phyloP scores from a whole-genome alignment of 768 basidiomycete genomes.

The Amanita rubescens region DNA sequence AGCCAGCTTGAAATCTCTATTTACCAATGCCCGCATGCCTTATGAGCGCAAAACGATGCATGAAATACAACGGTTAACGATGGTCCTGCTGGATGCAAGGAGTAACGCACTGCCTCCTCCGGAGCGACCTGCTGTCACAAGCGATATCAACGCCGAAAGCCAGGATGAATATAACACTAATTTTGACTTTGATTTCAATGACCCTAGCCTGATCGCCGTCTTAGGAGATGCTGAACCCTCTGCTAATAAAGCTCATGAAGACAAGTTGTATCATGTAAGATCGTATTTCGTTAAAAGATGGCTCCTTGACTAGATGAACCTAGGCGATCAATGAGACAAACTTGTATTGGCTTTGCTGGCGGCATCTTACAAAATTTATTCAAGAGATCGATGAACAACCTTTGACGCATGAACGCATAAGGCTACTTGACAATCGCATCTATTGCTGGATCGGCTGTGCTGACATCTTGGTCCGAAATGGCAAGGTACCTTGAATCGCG shows the following conservation, averaged over 20 bases:
- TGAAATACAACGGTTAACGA: slow-evolving; percentile 52
- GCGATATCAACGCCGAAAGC: slow-evolving; percentile 49
- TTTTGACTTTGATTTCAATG: slow-evolving; percentile 49
- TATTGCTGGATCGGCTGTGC: slow-evolving; percentile 73
- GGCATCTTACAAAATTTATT: slow-evolving; percentile 14
- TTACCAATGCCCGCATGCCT: slow-evolving; percentile 33
- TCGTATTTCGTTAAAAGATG: not conserved
- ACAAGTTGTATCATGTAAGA: slow-evolving; percentile 41
- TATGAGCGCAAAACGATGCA: slow-evolving; percentile 34
- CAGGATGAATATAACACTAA: slow-evolving; percentile 64
- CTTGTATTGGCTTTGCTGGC: slow-evolving; percentile 26
- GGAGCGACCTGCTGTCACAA: slow-evolving; percentile 21
- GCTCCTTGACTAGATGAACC: slow-evolving; percentile 1
- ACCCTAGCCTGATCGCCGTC: slow-evolving; percentile 52
- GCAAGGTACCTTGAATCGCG: slow-evolving; percentile 14
- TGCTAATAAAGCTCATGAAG: slow-evolving; percentile 37
- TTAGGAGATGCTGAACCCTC: slow-evolving; percentile 29
- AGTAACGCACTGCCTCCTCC: slow-evolving; percentile 38
- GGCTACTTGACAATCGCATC: slow-evolving; percentile 47
- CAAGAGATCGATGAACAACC: not conserved
- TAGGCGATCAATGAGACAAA: slow-evolving; percentile 13
- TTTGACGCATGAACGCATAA: not conserved
- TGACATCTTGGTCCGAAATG: slow-evolving; percentile 41
- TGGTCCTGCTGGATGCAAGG: slow-evolving; percentile 55
- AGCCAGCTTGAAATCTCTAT: slow-evolving; percentile 55